Evolutionary conservation across 345 rosid species (phyloP).

Genomic region (Mercurialis annua): DNA sequence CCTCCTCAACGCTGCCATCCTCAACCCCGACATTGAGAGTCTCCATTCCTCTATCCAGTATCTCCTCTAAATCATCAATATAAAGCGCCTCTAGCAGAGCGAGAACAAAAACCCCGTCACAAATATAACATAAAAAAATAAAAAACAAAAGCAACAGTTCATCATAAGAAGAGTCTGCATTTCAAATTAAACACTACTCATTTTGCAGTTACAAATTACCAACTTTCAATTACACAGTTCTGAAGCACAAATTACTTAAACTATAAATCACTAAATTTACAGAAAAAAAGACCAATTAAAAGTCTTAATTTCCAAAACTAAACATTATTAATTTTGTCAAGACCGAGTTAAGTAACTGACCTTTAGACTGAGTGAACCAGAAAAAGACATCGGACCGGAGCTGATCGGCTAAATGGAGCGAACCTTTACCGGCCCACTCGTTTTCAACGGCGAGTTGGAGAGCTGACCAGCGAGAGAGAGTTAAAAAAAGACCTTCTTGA

Average conservation of each 20-base stretch:
- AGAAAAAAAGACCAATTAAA: background rate
- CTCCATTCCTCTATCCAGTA: slow-evolving; percentile 52
- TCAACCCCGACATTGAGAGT: slow-evolving; percentile 64
- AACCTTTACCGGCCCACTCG: slow-evolving; percentile 81
- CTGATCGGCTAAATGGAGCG: slow-evolving; percentile 47
- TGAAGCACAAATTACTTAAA: too few relatives aligned
- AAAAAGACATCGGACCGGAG: slow-evolving; percentile 45
- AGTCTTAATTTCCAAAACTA: background rate
- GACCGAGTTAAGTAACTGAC: too few relatives aligned
- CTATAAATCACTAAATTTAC: too few relatives aligned
- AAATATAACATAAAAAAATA: too few relatives aligned
- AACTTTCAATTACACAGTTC: too few relatives aligned
- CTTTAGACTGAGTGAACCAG: slow-evolving; percentile 54
- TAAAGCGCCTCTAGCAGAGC: slow-evolving; percentile 52
- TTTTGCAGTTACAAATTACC: too few relatives aligned
- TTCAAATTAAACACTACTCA: background rate
- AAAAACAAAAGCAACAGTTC: background rate
- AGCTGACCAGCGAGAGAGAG: slow-evolving; percentile 83
- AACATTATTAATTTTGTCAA: background rate
- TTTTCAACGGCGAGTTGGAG: slow-evolving; percentile 77
- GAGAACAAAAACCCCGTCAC: background rate
- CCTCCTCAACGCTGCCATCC: slow-evolving; percentile 89
- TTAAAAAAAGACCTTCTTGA: slow-evolving; percentile 56
- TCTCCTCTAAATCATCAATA: slow-evolving; percentile 61
- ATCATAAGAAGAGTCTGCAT: background rate